A percentile compares a stretch with the other conserved stretches of the same genome.
These are phyloP conservation scores for Penicillium fuscoglaucum DNA, from an alignment of 2,329 filamentous ascomycete genomes.

Conservation along the genomic window DNA sequence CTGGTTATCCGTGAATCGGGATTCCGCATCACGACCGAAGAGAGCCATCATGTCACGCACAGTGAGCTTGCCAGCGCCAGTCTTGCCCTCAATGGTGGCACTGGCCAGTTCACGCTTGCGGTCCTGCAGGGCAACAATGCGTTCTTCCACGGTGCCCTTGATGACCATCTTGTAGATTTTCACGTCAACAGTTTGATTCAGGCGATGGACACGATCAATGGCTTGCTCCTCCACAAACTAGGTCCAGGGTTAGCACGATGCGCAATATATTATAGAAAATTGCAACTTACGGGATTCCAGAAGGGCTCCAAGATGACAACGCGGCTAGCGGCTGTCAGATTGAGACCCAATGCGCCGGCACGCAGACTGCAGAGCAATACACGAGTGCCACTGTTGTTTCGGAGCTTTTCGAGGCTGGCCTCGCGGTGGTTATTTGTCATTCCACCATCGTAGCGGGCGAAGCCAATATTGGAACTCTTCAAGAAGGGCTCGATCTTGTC, in stretches of 20 bases:
- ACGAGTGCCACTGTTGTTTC: constrained; percentile 71
- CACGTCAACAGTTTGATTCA: constrained; percentile 93
- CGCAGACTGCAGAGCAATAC: constrained; percentile 91
- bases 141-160: constrained; percentile 81
- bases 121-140: constrained; percentile 91
- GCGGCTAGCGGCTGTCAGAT: constrained; percentile 87
- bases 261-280: constrained; percentile 11
- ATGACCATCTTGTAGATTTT: constrained; percentile 94
- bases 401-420: constrained; percentile 74
- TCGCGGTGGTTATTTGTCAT: constrained; percentile 95
- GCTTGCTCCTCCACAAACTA: constrained; percentile 98
- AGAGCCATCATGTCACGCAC: constrained; percentile 92
- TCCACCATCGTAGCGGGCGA: constrained; percentile 87
- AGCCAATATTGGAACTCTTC: constrained; percentile 69
- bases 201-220: constrained; percentile 96
- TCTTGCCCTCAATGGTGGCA: constrained; percentile 79
- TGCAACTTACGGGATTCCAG: constrained; percentile 79
- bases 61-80: constrained; percentile 77
- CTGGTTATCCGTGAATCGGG: constrained; percentile 43
- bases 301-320: constrained; percentile 97
- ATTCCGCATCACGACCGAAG: constrained; percentile 71
- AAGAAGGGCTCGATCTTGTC: constrained; percentile 94
- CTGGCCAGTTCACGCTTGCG: constrained; percentile 91
- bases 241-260: constrained; percentile 17
- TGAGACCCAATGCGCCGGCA: constrained; percentile 88